Evolutionary conservation across 345 rosid genomes (phyloP).

Genomic region (Salix viminalis): DNA sequence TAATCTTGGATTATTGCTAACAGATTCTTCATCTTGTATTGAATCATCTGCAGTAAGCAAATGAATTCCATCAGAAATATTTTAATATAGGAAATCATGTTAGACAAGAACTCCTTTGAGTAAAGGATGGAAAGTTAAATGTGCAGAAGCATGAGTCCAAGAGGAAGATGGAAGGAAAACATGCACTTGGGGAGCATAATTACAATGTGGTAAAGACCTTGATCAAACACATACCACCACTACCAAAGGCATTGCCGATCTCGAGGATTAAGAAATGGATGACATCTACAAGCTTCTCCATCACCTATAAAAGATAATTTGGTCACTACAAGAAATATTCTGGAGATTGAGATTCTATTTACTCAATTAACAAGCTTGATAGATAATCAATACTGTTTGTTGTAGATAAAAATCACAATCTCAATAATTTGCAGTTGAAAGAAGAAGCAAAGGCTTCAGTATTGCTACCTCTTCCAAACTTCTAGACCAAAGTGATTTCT

Average conservation of each 20-base stretch:
- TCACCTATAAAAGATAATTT: constrained; percentile 14
- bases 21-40: neutral
- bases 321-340: neutral
- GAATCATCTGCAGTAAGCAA: constrained; percentile 15
- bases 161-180: neutral
- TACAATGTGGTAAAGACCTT: neutral
- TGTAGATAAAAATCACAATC: neutral
- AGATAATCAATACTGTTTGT: neutral
- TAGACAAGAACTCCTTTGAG: neutral
- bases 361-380: neutral
- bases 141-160: neutral
- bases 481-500: constrained; percentile 32
- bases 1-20: constrained; percentile 36
- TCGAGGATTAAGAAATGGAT: constrained; percentile 27
- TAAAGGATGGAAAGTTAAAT: neutral
- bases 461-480: constrained; percentile 30
- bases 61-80: neutral
- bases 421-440: neutral
- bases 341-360: neutral
- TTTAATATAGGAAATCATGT: neutral
- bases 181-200: neutral
- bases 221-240: constrained; percentile 17
- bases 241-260: constrained; percentile 17
- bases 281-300: constrained; percentile 33
- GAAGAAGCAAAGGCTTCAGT: neutral